These are phyloP conservation scores for Camellia granthamiana DNA, from an alignment of 148 eudicot species.

Conservation along the genomic window DNA sequence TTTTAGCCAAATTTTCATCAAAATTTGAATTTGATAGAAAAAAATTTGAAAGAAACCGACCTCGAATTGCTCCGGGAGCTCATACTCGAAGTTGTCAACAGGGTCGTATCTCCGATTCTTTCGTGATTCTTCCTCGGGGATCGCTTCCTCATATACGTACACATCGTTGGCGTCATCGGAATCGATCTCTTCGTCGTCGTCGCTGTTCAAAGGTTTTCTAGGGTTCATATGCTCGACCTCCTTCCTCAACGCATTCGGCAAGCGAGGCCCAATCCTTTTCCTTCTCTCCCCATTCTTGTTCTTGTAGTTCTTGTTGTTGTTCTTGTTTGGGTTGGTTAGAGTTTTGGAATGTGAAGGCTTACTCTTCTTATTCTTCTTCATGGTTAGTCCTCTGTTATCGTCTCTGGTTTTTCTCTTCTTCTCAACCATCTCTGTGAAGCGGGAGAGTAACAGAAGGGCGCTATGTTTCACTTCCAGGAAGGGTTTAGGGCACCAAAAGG, in stretches of 20 bases:
- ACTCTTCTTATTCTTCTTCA: conserved; percentile 22
- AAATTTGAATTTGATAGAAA: too few species aligned
- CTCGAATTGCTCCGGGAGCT: conserved; percentile 74
- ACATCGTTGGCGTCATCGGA: conserved; percentile 48
- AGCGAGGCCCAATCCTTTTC: conserved; percentile 50
- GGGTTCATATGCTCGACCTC: conserved; percentile 42
- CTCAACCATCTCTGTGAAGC: conserved; percentile 38
- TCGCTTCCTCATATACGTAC: conserved; percentile 72
- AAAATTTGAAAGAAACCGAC: conserved; percentile 21
- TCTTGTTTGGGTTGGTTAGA: conserved; percentile 9
- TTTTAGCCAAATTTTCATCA: too few species aligned
- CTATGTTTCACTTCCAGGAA: neutral
- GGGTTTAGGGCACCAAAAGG: too few species aligned
- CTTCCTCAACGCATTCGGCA: conserved; percentile 56
- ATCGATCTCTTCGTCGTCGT: conserved; percentile 41
- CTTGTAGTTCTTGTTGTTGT: neutral
- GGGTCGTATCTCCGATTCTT: conserved; percentile 68
- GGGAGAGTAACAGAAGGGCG: neutral
- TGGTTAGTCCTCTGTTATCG: neutral
- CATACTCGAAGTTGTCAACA: conserved; percentile 62
- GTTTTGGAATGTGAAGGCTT: conserved; percentile 13
- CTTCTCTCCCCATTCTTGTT: conserved; percentile 6
- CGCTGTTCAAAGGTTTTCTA: conserved; percentile 2
- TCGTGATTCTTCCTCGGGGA: conserved; percentile 66
- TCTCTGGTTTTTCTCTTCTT: conserved; percentile 34